These are phyloP conservation scores for Dioszegia hungarica DNA, from an alignment of 768 basidiomycete genomes.

Conservation along the genomic window DNA sequence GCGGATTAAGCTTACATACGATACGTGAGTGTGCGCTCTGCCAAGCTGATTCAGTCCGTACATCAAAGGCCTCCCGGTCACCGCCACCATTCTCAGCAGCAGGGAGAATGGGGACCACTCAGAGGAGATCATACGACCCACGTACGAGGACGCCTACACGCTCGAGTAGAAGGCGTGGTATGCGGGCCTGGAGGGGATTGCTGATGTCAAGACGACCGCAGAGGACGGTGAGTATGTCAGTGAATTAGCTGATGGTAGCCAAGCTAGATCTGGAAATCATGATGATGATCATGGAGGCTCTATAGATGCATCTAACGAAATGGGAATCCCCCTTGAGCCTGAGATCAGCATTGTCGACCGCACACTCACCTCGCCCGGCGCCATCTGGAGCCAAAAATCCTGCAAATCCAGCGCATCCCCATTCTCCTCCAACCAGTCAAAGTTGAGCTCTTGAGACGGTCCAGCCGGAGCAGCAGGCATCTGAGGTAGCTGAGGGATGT, in stretches of 20 bases:
- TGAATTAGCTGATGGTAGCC: too few species aligned
- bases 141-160: slow-evolving; percentile 42
- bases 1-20: slow-evolving; percentile 26
- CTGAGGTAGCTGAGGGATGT: background rate
- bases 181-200: slow-evolving; percentile 14
- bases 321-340: slow-evolving; percentile 40
- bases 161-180: slow-evolving; percentile 34
- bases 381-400: slow-evolving; percentile 39
- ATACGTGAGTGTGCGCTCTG: slow-evolving; percentile 19
- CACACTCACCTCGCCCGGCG: slow-evolving; percentile 33
- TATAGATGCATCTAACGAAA: too few species aligned
- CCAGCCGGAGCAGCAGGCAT: background rate
- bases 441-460: slow-evolving; percentile 5
- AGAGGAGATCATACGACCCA: slow-evolving; percentile 34
- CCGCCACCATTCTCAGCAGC: slow-evolving; percentile 15
- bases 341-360: background rate
- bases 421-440: slow-evolving; percentile 22
- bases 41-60: slow-evolving; percentile 30
- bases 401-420: slow-evolving; percentile 21
- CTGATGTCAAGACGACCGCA: slow-evolving; percentile 28
- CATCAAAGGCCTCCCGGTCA: slow-evolving; percentile 44
- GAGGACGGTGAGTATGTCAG: slow-evolving; percentile 29
- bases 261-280: too few species aligned
- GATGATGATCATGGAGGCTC: too few species aligned
- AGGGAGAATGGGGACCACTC: slow-evolving; percentile 18